Percentiles rank a stretch among this genome's conserved stretches.
phyloP scores from a whole-genome alignment of 2,329 filamentous ascomycete genomes.

The Moelleriella libera region DNA sequence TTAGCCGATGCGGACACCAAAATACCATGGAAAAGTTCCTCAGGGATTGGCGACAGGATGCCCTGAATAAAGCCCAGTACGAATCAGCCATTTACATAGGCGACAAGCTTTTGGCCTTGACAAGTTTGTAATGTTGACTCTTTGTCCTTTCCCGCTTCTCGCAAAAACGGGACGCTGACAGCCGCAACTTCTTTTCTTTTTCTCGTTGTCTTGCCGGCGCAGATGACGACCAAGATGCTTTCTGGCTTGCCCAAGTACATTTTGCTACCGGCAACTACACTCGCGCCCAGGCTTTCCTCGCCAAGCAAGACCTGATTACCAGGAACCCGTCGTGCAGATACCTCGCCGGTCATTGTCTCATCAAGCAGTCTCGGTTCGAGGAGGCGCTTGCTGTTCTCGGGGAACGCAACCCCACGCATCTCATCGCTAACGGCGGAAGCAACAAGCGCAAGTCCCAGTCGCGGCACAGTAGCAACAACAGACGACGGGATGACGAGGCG shows the following conservation, averaged over 20 bases:
- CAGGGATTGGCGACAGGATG: conserved; percentile 88
- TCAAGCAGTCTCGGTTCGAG: conserved; percentile 82
- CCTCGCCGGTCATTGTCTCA: conserved; percentile 82
- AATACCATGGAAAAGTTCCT: conserved; percentile 79
- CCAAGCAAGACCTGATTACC: conserved; percentile 66
- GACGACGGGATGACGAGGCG: conserved; percentile 16
- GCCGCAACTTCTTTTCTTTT: not conserved
- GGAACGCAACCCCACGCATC: conserved; percentile 84
- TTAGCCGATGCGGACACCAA: conserved; percentile 7
- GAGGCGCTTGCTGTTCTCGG: conserved; percentile 78
- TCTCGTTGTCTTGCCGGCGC: conserved; percentile 1
- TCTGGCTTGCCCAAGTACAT: conserved; percentile 96
- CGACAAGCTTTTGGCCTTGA: conserved; percentile 90
- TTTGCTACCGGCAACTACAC: conserved; percentile 93
- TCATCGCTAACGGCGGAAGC: conserved; percentile 46
- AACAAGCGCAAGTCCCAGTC: conserved; percentile 23
- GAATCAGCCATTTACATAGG: conserved; percentile 94
- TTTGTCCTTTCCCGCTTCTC: not conserved
- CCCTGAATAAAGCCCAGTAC: conserved; percentile 89
- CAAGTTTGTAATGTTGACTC: conserved; percentile 46
- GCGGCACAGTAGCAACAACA: conserved; percentile 15
- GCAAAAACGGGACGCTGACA: not conserved
- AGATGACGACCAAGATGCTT: conserved; percentile 91
- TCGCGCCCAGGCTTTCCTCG: conserved; percentile 74
- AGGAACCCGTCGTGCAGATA: conserved; percentile 83